Conservation (phyloP, 2,329 filamentous ascomycete genomes). For the Trichoderma sp. region DNA sequence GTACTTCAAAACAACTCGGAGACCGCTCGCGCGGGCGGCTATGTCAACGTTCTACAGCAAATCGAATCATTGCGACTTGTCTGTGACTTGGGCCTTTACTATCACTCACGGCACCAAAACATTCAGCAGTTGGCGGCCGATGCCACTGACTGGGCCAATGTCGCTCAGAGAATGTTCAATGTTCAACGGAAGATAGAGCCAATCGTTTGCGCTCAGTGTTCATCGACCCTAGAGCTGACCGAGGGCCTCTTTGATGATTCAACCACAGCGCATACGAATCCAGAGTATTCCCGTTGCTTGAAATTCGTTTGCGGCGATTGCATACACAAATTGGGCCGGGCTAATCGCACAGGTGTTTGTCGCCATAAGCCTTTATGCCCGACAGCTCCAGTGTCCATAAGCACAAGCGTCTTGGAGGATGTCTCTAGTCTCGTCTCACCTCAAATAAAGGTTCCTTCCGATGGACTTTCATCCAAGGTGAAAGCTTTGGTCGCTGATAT, state of each 20-base stretch:
- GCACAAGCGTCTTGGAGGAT: not conserved
- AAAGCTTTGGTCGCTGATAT: not conserved
- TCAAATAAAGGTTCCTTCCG: not conserved
- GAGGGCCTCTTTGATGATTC: not conserved
- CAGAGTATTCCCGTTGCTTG: not conserved
- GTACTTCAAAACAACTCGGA: not conserved
- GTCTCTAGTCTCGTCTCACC: not conserved
- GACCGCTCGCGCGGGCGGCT: not conserved
- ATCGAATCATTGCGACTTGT: not conserved
- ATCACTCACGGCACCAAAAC: not conserved
- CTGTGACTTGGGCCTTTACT: not conserved
- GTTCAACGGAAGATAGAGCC: not conserved
- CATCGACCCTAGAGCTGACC: not conserved
- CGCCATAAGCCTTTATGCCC: not conserved
- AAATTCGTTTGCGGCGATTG: not conserved
- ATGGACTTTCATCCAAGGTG: not conserved
- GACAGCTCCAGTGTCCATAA: not conserved
- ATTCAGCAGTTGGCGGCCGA: not conserved
- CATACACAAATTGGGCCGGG: not conserved
- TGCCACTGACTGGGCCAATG: not conserved
- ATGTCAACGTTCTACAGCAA: not conserved
- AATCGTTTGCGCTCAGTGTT: not conserved
- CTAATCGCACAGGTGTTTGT: not conserved
- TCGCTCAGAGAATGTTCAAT: not conserved
- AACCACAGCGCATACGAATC: not conserved